These are phyloP conservation scores for Secale cereale DNA, from an alignment of 176 grass and related monocot species.

Conservation along the genomic window DNA sequence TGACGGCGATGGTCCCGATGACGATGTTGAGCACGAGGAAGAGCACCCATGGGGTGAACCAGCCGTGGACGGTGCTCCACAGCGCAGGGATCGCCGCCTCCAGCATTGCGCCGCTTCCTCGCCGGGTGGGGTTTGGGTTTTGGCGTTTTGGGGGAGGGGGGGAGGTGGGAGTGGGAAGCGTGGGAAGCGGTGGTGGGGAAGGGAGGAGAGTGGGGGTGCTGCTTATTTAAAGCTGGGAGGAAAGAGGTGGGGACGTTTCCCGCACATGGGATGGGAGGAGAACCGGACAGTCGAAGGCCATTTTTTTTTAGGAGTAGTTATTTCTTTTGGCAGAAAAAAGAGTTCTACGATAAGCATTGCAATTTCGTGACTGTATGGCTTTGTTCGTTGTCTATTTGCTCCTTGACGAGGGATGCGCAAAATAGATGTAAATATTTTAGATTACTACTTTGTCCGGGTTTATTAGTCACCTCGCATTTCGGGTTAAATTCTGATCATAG, in stretches of 20 bases:
- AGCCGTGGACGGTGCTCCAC: constrained; percentile 58
- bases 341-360: not conserved
- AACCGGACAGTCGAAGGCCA: not conserved
- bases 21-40: constrained; percentile 92
- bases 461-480: no score
- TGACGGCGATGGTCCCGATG: constrained; percentile 94
- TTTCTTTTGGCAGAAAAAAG: not conserved
- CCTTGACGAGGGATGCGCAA: no score
- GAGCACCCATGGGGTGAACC: constrained; percentile 74
- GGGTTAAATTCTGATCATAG: no score
- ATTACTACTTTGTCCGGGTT: no score
- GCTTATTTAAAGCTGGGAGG: constrained; percentile 33
- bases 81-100: constrained; percentile 54
- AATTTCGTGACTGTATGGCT: not conserved
- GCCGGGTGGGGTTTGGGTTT: constrained; percentile 11
- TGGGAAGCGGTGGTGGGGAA: constrained; percentile 1
- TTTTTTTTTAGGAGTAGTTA: not conserved
- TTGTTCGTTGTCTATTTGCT: no score
- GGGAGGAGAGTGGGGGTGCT: not conserved
- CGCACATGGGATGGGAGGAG: constrained; percentile 22
- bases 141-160: not conserved
- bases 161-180: not conserved
- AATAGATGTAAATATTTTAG: no score
- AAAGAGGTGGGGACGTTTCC: constrained; percentile 20
- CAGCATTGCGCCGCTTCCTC: constrained; percentile 35